phyloP scores from a whole-genome alignment of 495 filamentous ascomycete species.

The Penicillium cosmopolitanum region DNA sequence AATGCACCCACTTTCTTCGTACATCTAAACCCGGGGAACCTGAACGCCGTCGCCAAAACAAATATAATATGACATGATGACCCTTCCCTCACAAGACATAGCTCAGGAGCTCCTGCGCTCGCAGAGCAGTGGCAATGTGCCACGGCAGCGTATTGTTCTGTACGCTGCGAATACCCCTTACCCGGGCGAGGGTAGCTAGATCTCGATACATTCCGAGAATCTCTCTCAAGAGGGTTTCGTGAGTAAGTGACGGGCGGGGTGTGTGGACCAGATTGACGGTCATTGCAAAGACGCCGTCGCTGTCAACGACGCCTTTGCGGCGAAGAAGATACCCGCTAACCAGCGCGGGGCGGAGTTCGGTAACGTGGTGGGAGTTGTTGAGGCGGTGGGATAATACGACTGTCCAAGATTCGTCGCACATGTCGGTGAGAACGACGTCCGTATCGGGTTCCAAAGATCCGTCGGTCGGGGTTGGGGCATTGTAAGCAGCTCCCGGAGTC shows the following conservation, averaged over 20 bases:
- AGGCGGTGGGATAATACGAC: slow-evolving; percentile 73
- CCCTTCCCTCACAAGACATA: slow-evolving; percentile 43
- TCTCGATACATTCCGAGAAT: slow-evolving; percentile 74
- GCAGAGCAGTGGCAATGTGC: slow-evolving; percentile 82
- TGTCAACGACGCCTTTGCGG: slow-evolving; percentile 61
- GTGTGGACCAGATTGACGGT: slow-evolving; percentile 69
- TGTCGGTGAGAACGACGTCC: slow-evolving; percentile 75
- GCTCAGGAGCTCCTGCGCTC: slow-evolving; percentile 56
- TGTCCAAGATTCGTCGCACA: slow-evolving; percentile 80
- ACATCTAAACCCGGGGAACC: slow-evolving; percentile 18
- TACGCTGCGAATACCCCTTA: slow-evolving; percentile 65
- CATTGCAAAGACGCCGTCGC: slow-evolving; percentile 66
- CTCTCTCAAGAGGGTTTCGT: slow-evolving; percentile 69
- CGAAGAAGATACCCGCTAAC: slow-evolving; percentile 79
- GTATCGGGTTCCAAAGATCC: slow-evolving; percentile 61
- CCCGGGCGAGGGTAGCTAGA: slow-evolving; percentile 72
- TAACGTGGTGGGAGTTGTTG: slow-evolving; percentile 64
- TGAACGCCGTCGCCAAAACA: slow-evolving; percentile 15
- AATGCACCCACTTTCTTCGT: slow-evolving; percentile 16
- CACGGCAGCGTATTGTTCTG: slow-evolving; percentile 73
- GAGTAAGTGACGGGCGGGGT: slow-evolving; percentile 44
- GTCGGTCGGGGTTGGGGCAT: slow-evolving; percentile 62
- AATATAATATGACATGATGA: slow-evolving; percentile 11
- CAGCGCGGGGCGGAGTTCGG: slow-evolving; percentile 65
- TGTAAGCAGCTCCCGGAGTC: slow-evolving; percentile 37